Evolutionary conservation across 1,139 yeast species (phyloP), one percentile per base, ranked within the genome.

Genomic region (Yarrowia galli): DNA sequence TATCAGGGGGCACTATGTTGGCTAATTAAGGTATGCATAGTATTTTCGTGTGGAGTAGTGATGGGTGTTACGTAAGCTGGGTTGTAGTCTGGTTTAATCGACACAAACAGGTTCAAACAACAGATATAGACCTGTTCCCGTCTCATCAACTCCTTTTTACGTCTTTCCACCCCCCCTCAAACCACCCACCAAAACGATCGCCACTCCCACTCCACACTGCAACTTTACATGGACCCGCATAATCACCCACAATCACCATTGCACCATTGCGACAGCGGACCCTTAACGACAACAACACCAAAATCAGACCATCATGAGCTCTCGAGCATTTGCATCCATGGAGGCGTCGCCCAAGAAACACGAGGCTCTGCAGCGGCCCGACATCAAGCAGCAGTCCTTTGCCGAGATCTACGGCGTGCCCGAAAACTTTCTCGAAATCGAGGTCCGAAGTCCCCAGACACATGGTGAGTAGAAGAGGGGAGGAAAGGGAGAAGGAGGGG

Each of bases 391-490:
- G 71, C 96, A 90, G 76, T 84, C 92, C 12, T 88, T 88, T 77
- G 91, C 86, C 72, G 97, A 92, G 74, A 84, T 91, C 60, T 95
- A 95, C 74, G 97, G 96, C 0, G 97, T 91, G 73, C 98, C 98
- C 0, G 99, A 95, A 78, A 92, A 92, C 79, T 92, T 92, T 75
- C 83, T 95, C 60, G 99, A 95, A 78, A 88, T 96, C 49, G 98
- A 93, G 77, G 86, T 89, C 68, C 80, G 85, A 65, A 88, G 88
- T 76, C 97, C 97, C 9, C 86, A 87, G 71, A 92, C 98, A 0
- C 96, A 90, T 74, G 91, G 91, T 54, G 78, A 76, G 74, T 49
- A 38, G 12, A 10, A 38, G 45, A 53, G 38, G 40, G 13, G 45
- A n/a, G 15, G 51, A n/a, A 32, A 3, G 28, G 32, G n/a, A 7